A percentile compares a stretch with the other conserved stretches of the same genome.
These are phyloP conservation scores for Thuidium tamariscinum DNA, from an alignment of 225 moss, liverwort and hornwort genomes.

Conservation along the genomic window DNA sequence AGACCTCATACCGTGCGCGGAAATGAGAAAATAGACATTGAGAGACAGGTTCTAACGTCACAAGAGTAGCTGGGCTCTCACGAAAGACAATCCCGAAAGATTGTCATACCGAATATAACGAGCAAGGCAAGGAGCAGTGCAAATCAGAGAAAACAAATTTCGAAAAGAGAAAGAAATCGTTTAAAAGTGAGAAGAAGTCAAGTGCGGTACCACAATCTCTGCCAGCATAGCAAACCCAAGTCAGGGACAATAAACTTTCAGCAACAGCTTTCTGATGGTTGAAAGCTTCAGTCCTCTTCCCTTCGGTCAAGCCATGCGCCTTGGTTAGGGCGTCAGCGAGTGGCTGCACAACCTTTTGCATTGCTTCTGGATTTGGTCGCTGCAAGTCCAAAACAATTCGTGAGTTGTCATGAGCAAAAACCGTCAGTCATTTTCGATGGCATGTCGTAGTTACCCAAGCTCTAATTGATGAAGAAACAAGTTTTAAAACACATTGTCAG, in stretches of 20 bases:
- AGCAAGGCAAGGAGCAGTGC: not conserved
- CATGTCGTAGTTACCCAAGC: not conserved
- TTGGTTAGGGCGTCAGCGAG: slow-evolving; percentile 58
- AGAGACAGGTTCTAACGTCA: not conserved
- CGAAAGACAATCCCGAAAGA: not conserved
- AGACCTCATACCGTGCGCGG: not conserved
- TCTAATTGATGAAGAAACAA: not conserved
- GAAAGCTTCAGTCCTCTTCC: slow-evolving; percentile 69
- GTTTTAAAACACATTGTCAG: not conserved
- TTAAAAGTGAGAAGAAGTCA: not conserved
- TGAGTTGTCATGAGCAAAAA: not conserved
- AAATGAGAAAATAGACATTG: not conserved
- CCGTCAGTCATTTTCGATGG: not conserved
- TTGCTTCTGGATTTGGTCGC: slow-evolving; percentile 47
- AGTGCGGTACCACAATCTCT: slow-evolving; percentile 67
- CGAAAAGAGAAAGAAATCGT: not conserved
- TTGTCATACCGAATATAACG: not conserved
- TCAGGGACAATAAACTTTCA: slow-evolving; percentile 74
- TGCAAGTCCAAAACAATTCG: slow-evolving; percentile 15
- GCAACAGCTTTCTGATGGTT: slow-evolving; percentile 85
- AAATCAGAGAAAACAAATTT: not conserved
- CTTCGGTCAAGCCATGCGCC: slow-evolving; percentile 68
- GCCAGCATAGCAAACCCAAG: slow-evolving; percentile 87
- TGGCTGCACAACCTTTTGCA: slow-evolving; percentile 71
- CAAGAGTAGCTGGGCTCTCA: not conserved